Evolutionary conservation across 31 red algal genomes (phyloP), one percentile per base, ranked within the genome.

Genomic region (Odonthalia washingtoniensis): DNA sequence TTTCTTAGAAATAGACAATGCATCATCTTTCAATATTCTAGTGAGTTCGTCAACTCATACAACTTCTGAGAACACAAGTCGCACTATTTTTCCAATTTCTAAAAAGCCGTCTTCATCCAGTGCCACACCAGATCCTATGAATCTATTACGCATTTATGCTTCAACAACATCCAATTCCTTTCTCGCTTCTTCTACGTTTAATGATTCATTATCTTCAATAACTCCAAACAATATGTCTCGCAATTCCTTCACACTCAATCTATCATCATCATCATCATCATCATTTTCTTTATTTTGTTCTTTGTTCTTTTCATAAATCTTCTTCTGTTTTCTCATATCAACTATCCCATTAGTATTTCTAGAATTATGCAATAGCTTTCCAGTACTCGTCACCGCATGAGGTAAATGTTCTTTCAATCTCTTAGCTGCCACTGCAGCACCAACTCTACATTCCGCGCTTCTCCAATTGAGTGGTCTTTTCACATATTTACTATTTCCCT

Each of bases 401-500:
- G 65, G 33, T 5, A 87, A 72, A 76, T 78, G 78, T 5, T 87
- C 83, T 45, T 82, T 38, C 33, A 93, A 61, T 3, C 90, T 74
- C 6, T 77, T 31, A 39, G 90, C 90, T n/a, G 83, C 40, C 18
- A 93, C 42, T 77, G 83, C 90, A 41, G 90, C 83, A 3, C 49
- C 90, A 70, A 93, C 77, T 57, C 90, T 70, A 78, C 90, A 93
- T 53, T 93, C 90, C 17, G 84, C 77, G 18, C 78, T 83, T 72
- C 90, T 35, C 77, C 82, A 46, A 63, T 93, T 93, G 45, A 93
- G 87, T 39, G 82, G 4, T 2, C 44, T 28, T 62, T 69, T 87
- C 28, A 87, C 78, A 30, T 12, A 9, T 16, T 42, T 77, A 79
- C 87, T 78, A 66, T 67, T 82, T 27, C 90, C 90, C 62, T 93